Evolutionary conservation across 208 protist species (phyloP).

Genomic region (Vickermania spadyakhi): DNA sequence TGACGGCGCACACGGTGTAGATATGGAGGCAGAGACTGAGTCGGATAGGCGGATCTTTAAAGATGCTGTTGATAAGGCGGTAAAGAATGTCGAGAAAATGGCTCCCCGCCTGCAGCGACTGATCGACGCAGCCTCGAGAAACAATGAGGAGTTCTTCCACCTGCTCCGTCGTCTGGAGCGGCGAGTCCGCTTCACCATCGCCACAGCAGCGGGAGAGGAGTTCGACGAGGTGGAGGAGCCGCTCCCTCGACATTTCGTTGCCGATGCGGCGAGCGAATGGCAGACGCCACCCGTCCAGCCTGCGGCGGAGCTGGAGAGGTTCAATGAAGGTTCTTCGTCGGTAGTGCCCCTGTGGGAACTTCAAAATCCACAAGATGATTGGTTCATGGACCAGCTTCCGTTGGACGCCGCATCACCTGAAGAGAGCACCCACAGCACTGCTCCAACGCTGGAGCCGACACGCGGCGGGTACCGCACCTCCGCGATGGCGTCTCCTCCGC

Average conservation of each 20-base stretch:
- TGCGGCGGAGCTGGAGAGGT: not conserved
- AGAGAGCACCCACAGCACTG: no score
- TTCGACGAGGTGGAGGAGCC: conserved; percentile 14
- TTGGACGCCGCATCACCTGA: no score
- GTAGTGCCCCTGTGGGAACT: conserved; percentile 41
- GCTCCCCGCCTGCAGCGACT: conserved; percentile 49
- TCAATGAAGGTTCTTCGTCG: no score
- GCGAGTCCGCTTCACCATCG: conserved; percentile 31
- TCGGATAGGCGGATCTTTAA: conserved; percentile 64
- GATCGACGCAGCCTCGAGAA: conserved; percentile 28
- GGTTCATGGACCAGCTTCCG: conserved; percentile 50
- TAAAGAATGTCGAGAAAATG: conserved; percentile 40
- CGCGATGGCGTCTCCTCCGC: no score
- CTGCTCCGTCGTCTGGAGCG: conserved; percentile 53
- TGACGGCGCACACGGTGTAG: conserved; percentile 29
- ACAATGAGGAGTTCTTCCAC: conserved; percentile 62
- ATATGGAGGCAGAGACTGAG: conserved; percentile 60
- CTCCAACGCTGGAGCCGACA: no score
- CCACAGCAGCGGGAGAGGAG: conserved; percentile 35
- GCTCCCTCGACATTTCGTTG: conserved; percentile 7
- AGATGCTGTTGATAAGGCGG: conserved; percentile 51
- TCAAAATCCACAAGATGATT: conserved; percentile 61
- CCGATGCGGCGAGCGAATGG: conserved; percentile 1
- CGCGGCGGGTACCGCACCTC: no score
- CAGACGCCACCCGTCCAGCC: not conserved